Percentiles rank a stretch among this genome's conserved stretches.
These are phyloP conservation scores for Aspergillus fructus DNA, from an alignment of 2,329 filamentous ascomycete genomes.

Conservation along the genomic window DNA sequence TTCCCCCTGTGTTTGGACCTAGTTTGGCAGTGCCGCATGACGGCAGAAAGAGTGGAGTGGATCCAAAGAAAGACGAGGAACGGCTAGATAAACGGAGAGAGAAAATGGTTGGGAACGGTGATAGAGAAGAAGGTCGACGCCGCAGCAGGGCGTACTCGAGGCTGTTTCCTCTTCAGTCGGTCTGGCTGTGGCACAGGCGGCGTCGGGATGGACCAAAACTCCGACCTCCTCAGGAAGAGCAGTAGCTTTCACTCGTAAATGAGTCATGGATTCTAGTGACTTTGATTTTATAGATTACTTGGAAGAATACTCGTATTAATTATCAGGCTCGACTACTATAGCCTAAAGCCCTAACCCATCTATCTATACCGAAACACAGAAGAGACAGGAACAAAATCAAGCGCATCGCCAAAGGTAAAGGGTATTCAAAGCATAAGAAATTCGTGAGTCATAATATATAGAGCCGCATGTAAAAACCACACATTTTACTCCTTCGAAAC, in stretches of 20 bases:
- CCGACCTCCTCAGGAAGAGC: background rate
- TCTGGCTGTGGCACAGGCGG: slow-evolving; percentile 2
- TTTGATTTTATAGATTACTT: background rate
- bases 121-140: background rate
- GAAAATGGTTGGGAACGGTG: background rate
- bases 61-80: background rate
- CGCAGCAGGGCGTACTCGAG: slow-evolving; percentile 7
- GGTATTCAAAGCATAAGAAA: slow-evolving; percentile 2
- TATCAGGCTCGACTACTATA: background rate
- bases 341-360: background rate
- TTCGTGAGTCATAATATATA: slow-evolving; percentile 1
- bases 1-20: background rate
- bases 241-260: background rate
- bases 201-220: background rate
- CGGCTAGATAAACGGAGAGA: background rate
- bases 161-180: background rate
- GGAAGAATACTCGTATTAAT: background rate
- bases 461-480: background rate
- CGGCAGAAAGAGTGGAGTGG: background rate
- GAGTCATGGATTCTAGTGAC: background rate
- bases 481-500: slow-evolving; percentile 20
- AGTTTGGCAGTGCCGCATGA: background rate
- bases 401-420: slow-evolving; percentile 1
- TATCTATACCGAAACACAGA: background rate
- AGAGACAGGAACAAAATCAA: background rate